Conservation (phyloP, 495 filamentous ascomycete species). For the Neurospora sp. region DNA sequence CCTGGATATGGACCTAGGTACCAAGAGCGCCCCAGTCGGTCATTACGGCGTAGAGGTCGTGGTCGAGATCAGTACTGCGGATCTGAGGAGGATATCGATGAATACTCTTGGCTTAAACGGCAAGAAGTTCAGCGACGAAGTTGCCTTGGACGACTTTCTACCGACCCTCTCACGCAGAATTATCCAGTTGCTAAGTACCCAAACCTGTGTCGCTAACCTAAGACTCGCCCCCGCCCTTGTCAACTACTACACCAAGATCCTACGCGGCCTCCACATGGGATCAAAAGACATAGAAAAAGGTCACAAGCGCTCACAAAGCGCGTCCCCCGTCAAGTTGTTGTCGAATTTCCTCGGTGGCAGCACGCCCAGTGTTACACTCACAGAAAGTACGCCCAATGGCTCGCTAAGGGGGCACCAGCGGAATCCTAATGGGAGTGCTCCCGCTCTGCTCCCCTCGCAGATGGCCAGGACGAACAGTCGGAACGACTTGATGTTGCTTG, state of each 20-base stretch:
- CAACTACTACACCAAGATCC: slow-evolving; percentile 59
- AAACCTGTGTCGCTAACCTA: slow-evolving; percentile 59
- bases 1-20: slow-evolving; percentile 49
- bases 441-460: slow-evolving; percentile 19
- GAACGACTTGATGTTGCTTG: slow-evolving; percentile 33
- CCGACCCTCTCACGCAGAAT: slow-evolving; percentile 47
- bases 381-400: slow-evolving; percentile 2
- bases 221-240: slow-evolving; percentile 53
- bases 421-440: slow-evolving; percentile 25
- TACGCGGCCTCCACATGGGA: slow-evolving; percentile 58
- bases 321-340: slow-evolving; percentile 79
- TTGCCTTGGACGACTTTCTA: slow-evolving; percentile 57
- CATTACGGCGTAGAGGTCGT: slow-evolving; percentile 60
- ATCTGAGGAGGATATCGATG: slow-evolving; percentile 39
- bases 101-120: slow-evolving; percentile 53
- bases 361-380: slow-evolving; percentile 8
- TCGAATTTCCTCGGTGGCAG: slow-evolving; percentile 64
- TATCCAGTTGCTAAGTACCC: slow-evolving; percentile 53
- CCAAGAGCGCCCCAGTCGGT: slow-evolving; percentile 49
- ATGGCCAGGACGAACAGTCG: slow-evolving; percentile 33
- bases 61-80: slow-evolving; percentile 38
- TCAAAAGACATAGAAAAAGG: slow-evolving; percentile 44
- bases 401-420: slow-evolving; percentile 26
- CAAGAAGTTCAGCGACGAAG: slow-evolving; percentile 52
- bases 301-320: slow-evolving; percentile 50